Conservation (phyloP, 2,329 filamentous ascomycete species). For the Byssochlamys sp. region DNA sequence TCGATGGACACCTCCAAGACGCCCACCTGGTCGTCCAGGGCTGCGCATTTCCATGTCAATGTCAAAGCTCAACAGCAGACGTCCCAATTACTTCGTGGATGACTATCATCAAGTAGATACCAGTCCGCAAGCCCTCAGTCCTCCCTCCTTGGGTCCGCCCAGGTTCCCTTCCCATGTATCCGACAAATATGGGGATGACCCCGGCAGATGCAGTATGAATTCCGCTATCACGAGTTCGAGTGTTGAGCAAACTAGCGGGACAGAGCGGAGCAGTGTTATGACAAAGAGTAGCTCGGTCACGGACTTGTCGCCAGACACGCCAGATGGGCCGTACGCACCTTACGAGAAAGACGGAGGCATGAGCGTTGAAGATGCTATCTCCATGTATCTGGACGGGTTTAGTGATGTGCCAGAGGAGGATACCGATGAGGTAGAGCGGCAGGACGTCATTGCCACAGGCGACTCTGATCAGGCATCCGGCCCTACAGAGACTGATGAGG, state of each 20-base stretch:
- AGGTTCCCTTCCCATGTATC: constrained; percentile 23
- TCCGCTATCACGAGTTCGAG: constrained; percentile 55
- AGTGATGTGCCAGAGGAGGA: constrained; percentile 34
- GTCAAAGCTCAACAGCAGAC: constrained; percentile 21
- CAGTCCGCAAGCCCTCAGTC: constrained; percentile 13
- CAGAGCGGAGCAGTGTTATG: constrained; percentile 70
- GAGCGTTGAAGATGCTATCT: constrained; percentile 53
- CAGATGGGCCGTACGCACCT: constrained; percentile 61
- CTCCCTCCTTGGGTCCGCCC: constrained; percentile 19
- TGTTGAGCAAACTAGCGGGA: constrained; percentile 50
- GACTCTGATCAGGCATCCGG: neutral
- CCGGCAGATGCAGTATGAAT: constrained; percentile 48
- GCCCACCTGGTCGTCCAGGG: constrained; percentile 16
- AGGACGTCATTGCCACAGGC: neutral
- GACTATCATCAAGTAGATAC: constrained; percentile 18
- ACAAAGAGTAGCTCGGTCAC: constrained; percentile 70
- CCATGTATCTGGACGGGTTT: constrained; percentile 52
- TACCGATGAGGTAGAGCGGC: neutral
- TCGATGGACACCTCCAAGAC: constrained; percentile 11
- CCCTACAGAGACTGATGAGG: neutral
- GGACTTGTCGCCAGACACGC: constrained; percentile 50
- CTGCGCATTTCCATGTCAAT: constrained; percentile 30
- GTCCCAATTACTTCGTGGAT: constrained; percentile 16
- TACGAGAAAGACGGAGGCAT: constrained; percentile 42
- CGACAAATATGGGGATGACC: constrained; percentile 22